Base-by-base conservation (phyloP, 1,284 basidiomycete species). In the Polyporus tsugae region DNA sequence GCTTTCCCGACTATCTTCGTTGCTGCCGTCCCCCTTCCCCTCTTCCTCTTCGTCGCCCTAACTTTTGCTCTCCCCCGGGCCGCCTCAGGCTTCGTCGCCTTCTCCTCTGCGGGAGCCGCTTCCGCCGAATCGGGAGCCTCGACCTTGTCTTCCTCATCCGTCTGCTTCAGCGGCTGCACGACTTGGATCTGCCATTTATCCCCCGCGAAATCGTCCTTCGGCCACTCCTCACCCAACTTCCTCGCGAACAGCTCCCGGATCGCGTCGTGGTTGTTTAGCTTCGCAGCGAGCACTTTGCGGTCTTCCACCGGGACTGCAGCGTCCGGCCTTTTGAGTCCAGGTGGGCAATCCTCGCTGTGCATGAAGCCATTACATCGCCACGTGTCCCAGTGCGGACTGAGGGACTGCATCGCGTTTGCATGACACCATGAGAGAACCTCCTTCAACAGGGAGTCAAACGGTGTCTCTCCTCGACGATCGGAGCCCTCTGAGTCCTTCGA, bases 171-270 rank as follows among this genome's bases (percentile, higher is more conserved):
- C 44, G n/a, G 19, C 44, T 38, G 17, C 19, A 38, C 57, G 35
- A 59, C 15, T 25, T 2, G 17, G 15, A 25, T 25, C 36, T 57
- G 38, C 62, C 62, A 25, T n/a, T 42, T 38, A 46, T 49, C 42
- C 38, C 63, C n/a, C 11, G 52, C 52, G 17, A 25, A 33, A 22
- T 53, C 52, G 52, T 29, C 17, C 63, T 3, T 19, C 10, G 57
- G 39, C 63, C 63, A 64, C n/a, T 46, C 36, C 11, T 53, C 52
- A 11, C 7, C 15, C 42, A 64, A n/a, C 19, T 35, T 33, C 10
- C 46, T 19, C 10, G 39, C 42, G 9, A 59, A 36, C 22, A 64
- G 35, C 33, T 46, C 33, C 0, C 46, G 63, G 33, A 64, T 22
- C 41, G 63, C 63, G 11, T 15, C 25, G 35, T 59, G 63, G 57